Percentiles rank a stretch among this genome's conserved stretches.
Conservation (phyloP, 768 basidiomycete genomes). For the Leccinellum albellum region DNA sequence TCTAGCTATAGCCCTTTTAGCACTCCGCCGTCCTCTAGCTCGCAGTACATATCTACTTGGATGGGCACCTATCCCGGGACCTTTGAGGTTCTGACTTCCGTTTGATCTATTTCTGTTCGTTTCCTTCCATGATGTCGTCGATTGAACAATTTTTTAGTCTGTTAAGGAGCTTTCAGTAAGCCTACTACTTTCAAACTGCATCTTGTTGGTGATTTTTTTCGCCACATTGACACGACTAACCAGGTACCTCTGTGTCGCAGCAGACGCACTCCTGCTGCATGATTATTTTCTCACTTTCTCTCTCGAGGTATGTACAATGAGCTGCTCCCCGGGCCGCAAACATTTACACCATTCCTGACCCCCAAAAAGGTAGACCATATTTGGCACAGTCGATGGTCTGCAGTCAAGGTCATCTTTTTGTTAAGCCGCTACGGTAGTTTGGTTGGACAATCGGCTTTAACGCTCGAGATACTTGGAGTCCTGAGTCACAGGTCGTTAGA, state of each 20-base stretch:
- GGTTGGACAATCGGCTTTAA: slow-evolving; percentile 4
- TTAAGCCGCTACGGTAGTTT: slow-evolving; percentile 16
- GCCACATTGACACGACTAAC: background rate
- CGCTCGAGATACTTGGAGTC: slow-evolving; percentile 9
- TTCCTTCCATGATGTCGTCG: background rate
- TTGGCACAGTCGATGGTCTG: slow-evolving; percentile 2
- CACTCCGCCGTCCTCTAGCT: too few relatives aligned
- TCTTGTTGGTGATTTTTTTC: background rate
- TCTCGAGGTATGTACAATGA: slow-evolving; percentile 8
- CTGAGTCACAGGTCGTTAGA: slow-evolving; percentile 1
- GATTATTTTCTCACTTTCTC: slow-evolving; percentile 13
- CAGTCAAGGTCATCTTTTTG: slow-evolving; percentile 10
- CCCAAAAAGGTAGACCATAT: background rate
- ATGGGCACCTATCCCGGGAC: too few relatives aligned
- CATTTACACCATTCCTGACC: background rate
- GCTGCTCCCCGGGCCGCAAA: too few relatives aligned
- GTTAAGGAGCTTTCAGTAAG: background rate
- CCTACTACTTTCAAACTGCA: background rate
- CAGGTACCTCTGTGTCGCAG: background rate
- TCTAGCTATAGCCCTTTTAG: too few relatives aligned
- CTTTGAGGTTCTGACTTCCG: too few relatives aligned
- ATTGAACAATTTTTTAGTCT: background rate
- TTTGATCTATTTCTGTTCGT: too few relatives aligned
- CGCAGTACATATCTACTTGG: too few relatives aligned
- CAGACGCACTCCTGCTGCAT: background rate